phyloP scores from a whole-genome alignment of 148 eudicot species.

The Amaranthus palmeri region DNA sequence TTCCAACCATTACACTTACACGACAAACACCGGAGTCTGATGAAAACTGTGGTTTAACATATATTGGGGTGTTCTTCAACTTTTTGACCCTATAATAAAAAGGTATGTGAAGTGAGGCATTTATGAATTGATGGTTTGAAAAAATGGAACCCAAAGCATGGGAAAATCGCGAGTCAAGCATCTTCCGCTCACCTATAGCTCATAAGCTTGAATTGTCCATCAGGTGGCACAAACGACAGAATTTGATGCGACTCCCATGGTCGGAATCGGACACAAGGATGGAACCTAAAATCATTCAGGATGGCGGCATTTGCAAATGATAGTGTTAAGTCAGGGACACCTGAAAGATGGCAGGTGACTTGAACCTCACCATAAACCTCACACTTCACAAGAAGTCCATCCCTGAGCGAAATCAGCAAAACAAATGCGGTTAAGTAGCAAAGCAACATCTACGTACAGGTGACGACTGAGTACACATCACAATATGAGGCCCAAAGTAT shows the following conservation, averaged over 20 bases:
- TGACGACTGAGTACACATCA: neutral
- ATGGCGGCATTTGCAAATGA: slow-evolving; percentile 80
- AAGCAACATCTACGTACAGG: neutral
- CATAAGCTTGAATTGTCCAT: slow-evolving; percentile 97
- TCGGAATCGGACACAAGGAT: slow-evolving; percentile 91
- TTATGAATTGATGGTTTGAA: neutral
- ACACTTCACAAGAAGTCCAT: slow-evolving; percentile 84
- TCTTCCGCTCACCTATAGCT: slow-evolving; percentile 67
- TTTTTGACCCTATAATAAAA: slow-evolving; percentile 59
- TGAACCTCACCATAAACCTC: slow-evolving; percentile 90
- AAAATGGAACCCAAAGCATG: slow-evolving; percentile 3
- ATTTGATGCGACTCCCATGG: slow-evolving; percentile 90
- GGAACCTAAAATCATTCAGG: slow-evolving; percentile 83
- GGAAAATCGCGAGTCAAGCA: slow-evolving; percentile 6
- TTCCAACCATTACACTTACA: slow-evolving; percentile 75
- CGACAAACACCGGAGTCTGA: slow-evolving; percentile 89
- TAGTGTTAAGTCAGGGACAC: slow-evolving; percentile 85
- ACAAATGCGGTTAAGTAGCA: slow-evolving; percentile 9
- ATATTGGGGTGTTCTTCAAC: slow-evolving; percentile 79
- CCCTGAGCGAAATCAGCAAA: slow-evolving; percentile 46
- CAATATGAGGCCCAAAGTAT: neutral
- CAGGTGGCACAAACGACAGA: slow-evolving; percentile 93
- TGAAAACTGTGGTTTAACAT: slow-evolving; percentile 88
- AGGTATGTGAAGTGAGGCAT: neutral
- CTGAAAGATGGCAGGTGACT: slow-evolving; percentile 82